Conservation (phyloP, 768 basidiomycete genomes). For the Cyathus striatus region DNA sequence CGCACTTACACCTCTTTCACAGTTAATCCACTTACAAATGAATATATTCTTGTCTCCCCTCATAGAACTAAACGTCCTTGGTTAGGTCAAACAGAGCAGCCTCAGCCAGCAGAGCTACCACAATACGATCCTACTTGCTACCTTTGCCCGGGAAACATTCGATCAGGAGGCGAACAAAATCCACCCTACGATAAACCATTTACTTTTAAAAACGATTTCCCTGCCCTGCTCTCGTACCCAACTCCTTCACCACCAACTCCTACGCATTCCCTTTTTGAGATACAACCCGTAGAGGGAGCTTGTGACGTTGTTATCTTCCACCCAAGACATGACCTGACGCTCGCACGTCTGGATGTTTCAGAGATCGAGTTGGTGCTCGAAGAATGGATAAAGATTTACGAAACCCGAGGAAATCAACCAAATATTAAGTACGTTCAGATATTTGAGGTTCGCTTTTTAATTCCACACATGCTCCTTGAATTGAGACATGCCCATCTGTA, state of each 20-base stretch:
- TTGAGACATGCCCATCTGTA: slow-evolving; percentile 20
- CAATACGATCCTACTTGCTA: slow-evolving; percentile 73
- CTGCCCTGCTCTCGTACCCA: slow-evolving; percentile 69
- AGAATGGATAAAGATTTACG: slow-evolving; percentile 71
- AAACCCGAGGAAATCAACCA: slow-evolving; percentile 50
- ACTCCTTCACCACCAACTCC: slow-evolving; percentile 44
- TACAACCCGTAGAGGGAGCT: slow-evolving; percentile 70
- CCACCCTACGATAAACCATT: slow-evolving; percentile 62
- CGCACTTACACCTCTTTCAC: slow-evolving; percentile 5
- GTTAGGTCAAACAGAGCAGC: slow-evolving; percentile 79
- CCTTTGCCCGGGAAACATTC: slow-evolving; percentile 81
- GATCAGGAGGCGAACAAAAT: slow-evolving; percentile 69
- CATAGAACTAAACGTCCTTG: slow-evolving; percentile 90
- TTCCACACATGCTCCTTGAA: neutral
- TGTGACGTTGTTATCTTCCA: slow-evolving; percentile 89
- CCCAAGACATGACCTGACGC: slow-evolving; percentile 79
- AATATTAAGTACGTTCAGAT: slow-evolving; percentile 83
- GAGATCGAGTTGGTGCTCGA: slow-evolving; percentile 65
- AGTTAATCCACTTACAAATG: slow-evolving; percentile 81
- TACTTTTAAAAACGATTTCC: slow-evolving; percentile 79
- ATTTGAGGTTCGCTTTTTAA: slow-evolving; percentile 60
- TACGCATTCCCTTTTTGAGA: slow-evolving; percentile 55
- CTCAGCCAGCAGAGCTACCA: slow-evolving; percentile 47
- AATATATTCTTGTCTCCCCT: slow-evolving; percentile 80
- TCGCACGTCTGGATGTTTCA: slow-evolving; percentile 53